phyloP scores from a whole-genome alignment of 2,329 filamentous ascomycete species.

The Capronia americana region DNA sequence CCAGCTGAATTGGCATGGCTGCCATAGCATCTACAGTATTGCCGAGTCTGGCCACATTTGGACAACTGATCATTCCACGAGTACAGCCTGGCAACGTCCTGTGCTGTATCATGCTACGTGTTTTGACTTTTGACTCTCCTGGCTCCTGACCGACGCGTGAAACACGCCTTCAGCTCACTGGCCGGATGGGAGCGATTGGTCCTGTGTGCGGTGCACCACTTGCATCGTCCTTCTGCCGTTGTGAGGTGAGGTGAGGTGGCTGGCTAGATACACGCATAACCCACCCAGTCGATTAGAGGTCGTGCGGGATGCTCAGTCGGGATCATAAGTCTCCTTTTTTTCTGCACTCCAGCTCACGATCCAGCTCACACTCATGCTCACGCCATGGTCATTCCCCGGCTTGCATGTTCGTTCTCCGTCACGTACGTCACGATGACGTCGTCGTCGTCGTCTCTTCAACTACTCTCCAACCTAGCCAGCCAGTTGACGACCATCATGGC shows the following conservation, averaged over 20 bases:
- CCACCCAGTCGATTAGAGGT: too few relatives aligned
- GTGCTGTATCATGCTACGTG: background rate
- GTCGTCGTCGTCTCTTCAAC: background rate
- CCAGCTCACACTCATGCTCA: background rate
- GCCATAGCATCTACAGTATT: background rate
- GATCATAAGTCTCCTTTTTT: background rate
- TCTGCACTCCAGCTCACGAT: background rate
- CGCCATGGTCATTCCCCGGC: background rate
- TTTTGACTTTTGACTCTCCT: background rate
- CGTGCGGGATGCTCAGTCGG: too few relatives aligned
- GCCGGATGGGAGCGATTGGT: background rate
- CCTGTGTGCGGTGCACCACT: background rate
- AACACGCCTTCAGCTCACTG: background rate
- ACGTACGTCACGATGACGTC: background rate
- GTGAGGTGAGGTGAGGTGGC: too few relatives aligned
- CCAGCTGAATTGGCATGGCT: background rate
- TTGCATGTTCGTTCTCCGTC: background rate
- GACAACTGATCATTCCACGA: background rate
- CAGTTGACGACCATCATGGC: slow-evolving; percentile 51
- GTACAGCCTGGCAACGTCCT: too few relatives aligned
- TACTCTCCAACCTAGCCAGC: slow-evolving; percentile 32
- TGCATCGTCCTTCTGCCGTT: background rate
- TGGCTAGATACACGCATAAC: too few relatives aligned
- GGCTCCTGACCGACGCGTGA: too few relatives aligned
- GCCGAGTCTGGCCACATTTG: background rate